phyloP scores from a whole-genome alignment of 306 rosid species.

The Senna tora region DNA sequence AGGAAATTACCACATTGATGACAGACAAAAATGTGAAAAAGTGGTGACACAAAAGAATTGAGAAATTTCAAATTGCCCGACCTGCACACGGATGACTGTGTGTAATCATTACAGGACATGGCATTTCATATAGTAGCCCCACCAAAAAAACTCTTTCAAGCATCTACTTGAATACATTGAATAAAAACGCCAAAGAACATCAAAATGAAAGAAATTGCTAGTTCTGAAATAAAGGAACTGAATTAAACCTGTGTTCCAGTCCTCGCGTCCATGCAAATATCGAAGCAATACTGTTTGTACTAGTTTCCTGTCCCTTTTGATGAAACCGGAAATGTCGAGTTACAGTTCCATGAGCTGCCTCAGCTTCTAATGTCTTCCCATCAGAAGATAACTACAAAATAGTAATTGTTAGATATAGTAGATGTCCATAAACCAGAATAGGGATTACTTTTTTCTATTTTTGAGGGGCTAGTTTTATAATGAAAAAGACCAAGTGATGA shows the following conservation, averaged over 20 bases:
- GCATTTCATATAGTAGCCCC: conserved; percentile 8
- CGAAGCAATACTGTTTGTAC: conserved; percentile 98
- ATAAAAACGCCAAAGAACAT: background rate
- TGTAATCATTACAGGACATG: background rate
- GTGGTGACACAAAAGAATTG: background rate
- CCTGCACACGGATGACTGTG: background rate
- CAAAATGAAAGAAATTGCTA: conserved; percentile 23
- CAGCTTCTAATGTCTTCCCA: conserved; percentile 95
- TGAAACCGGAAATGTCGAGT: conserved; percentile 90
- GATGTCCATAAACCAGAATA: conserved; percentile 26
- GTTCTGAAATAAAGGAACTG: conserved; percentile 29
- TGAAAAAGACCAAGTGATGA: conserved; percentile 2
- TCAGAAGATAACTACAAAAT: conserved; percentile 86
- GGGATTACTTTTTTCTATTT: background rate
- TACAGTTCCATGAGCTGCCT: conserved; percentile 99
- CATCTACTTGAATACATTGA: conserved; percentile 1
- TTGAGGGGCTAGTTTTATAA: background rate
- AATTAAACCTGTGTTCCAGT: conserved; percentile 80
- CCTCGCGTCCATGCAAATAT: conserved; percentile 99
- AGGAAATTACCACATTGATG: conserved; percentile 14
- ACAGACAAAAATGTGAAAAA: background rate
- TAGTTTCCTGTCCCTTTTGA: conserved; percentile 95
- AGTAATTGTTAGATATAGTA: conserved; percentile 22
- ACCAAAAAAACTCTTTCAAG: background rate
- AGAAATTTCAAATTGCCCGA: background rate